Percentiles rank a stretch among this genome's conserved stretches.
Evolutionary conservation across 1,139 yeast species (phyloP).

Genomic region (Debaryomyces robertsiae): DNA sequence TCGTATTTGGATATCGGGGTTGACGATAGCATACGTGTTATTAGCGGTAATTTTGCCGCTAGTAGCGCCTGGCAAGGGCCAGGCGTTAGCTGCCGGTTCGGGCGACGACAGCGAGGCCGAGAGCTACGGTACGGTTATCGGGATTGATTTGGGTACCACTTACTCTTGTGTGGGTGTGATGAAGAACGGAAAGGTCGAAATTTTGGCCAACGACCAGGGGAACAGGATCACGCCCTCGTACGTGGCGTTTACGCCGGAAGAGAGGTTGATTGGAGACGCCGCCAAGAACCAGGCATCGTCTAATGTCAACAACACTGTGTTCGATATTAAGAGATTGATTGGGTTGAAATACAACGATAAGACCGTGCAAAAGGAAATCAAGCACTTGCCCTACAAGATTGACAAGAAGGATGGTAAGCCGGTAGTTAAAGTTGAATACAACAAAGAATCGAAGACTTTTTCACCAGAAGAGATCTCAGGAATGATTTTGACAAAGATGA

Average conservation of each 20-base stretch:
- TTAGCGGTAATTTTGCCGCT: conserved; percentile 63
- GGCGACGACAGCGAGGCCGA: conserved; percentile 47
- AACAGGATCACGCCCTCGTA: conserved; percentile 92
- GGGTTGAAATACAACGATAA: conserved; percentile 78
- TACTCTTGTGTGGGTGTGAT: conserved; percentile 94
- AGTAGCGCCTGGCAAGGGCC: conserved; percentile 40
- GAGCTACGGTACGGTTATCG: conserved; percentile 77
- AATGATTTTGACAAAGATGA: conserved; percentile 91
- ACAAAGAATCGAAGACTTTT: conserved; percentile 69
- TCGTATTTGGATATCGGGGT: conserved; percentile 50
- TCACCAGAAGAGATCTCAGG: conserved; percentile 92
- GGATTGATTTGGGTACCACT: conserved; percentile 84
- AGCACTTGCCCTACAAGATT: conserved; percentile 77
- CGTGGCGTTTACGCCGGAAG: conserved; percentile 83
- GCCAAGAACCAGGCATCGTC: conserved; percentile 92
- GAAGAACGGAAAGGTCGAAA: conserved; percentile 90
- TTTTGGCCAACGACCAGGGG: conserved; percentile 93
- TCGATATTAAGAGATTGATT: conserved; percentile 84
- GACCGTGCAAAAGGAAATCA: conserved; percentile 77
- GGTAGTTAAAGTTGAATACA: conserved; percentile 68
- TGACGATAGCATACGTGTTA: conserved; percentile 58
- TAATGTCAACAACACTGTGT: conserved; percentile 76
- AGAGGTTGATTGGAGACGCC: conserved; percentile 91
- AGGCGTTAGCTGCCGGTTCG: conserved; percentile 34
- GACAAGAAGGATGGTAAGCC: conserved; percentile 77